Evolutionary conservation across 768 basidiomycete species (phyloP), one percentile per base, ranked within the genome.

Genomic region (Russula earlei): DNA sequence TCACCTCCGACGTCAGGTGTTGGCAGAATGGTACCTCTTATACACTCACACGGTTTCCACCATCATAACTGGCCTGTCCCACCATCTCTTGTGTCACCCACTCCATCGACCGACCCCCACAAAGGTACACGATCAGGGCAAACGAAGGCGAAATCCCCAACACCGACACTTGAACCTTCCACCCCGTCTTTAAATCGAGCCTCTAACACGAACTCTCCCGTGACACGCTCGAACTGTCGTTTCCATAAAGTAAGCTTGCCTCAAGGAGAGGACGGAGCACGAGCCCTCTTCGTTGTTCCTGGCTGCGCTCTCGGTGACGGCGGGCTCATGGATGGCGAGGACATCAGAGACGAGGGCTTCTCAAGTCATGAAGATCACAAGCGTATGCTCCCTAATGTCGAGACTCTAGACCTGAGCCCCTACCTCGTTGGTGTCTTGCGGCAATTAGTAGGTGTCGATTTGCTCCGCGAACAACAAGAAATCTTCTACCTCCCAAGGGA

Each of bases 201-300:
- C 6, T 53, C 44, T 19, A 53, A 33, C 42, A 52, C 68, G 12
- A 74, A 68, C 52, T 75, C 81, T 2, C 82, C 80, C 0, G 76
- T 80, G 7, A 85, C 83, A 15, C 78, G 85, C 5, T 85, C 85
- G 4, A 76, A 85, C 51, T 87, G 85, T 61, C 80, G 81, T 38
- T 87, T 81, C 66, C 83, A 82, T 64, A 80, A 77, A 56, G 82
- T 87, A 63, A 82, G 81, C 59, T 65, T 87, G 20, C 83, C 82
- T 1, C 71, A 69, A 37, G 76, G 77, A 52, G 79, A 81, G 51
- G 71, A 72, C 29, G 75, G 77, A 4, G 74, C 72, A 31, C 77
- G 79, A 7, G 69, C 82, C n/a, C 75, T 63, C 60, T 87, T 87
- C 68, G 73, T 85, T 29, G 81, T 85, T 5, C 85, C 85, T 0